Conservation (phyloP, 169 alveolate species). For the Amoebophrya sp. region DNA sequence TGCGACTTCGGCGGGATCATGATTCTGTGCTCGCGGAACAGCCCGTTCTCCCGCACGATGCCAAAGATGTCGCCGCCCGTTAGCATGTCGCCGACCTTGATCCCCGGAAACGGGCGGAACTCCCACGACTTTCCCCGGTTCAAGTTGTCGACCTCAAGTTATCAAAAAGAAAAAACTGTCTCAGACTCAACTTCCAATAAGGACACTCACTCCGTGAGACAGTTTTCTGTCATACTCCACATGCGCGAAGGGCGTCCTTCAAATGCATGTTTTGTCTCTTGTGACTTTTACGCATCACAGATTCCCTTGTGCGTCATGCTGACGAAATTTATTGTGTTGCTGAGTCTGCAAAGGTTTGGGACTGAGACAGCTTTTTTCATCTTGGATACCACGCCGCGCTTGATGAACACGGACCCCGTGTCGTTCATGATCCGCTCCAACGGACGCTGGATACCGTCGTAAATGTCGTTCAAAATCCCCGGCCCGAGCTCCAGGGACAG, state of each 20-base stretch:
- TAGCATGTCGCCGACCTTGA: conserved; percentile 79
- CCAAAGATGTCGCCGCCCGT: conserved; percentile 96
- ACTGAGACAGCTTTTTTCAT: too few species aligned
- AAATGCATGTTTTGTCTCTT: too few species aligned
- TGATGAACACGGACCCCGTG: conserved; percentile 78
- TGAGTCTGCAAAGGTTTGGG: too few species aligned
- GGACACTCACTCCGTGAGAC: too few species aligned
- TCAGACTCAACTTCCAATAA: too few species aligned
- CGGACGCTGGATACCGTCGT: conserved; percentile 97
- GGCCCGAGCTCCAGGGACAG: conserved; percentile 95
- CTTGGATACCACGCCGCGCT: conserved; percentile 92
- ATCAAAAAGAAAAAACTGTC: too few species aligned
- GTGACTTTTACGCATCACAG: too few species aligned
- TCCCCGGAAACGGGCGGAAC: conserved; percentile 72
- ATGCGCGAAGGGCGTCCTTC: too few species aligned
- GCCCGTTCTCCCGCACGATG: conserved; percentile 81
- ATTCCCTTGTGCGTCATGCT: too few species aligned
- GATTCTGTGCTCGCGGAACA: conserved; percentile 85
- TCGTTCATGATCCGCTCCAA: conserved; percentile 76
- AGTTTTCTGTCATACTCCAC: too few species aligned
- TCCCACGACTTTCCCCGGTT: conserved; percentile 84
- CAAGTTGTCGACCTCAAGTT: conserved; percentile 83
- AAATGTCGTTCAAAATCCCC: conserved; percentile 81
- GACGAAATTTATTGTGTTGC: too few species aligned
- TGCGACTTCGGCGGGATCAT: conserved; percentile 92